Percentiles rank a stretch among this genome's conserved stretches.
Conservation (phyloP, 768 basidiomycete genomes). For the Pleurotus tuoliensis region DNA sequence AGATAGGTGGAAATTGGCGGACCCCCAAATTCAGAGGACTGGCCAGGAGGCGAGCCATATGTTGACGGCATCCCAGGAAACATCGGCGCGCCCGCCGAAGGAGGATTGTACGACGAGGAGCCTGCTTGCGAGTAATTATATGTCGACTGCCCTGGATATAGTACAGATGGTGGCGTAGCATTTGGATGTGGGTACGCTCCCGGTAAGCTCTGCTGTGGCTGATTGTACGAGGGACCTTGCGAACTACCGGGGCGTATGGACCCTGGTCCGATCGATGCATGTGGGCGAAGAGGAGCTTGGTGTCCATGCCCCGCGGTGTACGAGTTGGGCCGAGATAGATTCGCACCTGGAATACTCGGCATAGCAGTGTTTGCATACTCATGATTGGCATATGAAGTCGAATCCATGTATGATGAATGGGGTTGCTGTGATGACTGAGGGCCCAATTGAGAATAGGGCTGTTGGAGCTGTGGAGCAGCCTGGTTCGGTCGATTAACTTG, state of each 20-base stretch:
- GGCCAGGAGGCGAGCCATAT: neutral
- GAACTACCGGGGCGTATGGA: neutral
- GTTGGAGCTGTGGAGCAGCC: conserved; percentile 9
- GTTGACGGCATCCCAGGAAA: conserved; percentile 2
- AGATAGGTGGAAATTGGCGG: neutral
- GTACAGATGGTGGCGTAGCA: conserved; percentile 20
- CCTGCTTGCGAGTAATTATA: conserved; percentile 3
- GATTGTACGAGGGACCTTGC: neutral
- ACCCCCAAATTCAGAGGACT: neutral
- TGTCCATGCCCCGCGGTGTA: conserved; percentile 5
- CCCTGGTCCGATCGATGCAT: conserved; percentile 3
- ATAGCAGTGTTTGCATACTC: neutral
- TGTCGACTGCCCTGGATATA: conserved; percentile 1
- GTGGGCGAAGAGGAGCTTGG: neutral
- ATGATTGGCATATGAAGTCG: conserved; percentile 5
- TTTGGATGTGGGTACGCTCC: conserved; percentile 4
- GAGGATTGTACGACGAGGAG: conserved; percentile 14
- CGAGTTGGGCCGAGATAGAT: conserved; percentile 1
- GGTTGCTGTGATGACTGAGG: neutral
- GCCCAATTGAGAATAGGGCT: neutral
- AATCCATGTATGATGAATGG: neutral
- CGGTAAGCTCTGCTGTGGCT: neutral
- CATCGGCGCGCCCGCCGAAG: conserved; percentile 6
- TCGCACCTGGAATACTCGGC: neutral
- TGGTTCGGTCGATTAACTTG: conserved; percentile 14